Percentiles rank a stretch among this genome's conserved stretches.
Evolutionary conservation across 2,329 filamentous ascomycete species (phyloP).

Genomic region (Pyrenophora teres): DNA sequence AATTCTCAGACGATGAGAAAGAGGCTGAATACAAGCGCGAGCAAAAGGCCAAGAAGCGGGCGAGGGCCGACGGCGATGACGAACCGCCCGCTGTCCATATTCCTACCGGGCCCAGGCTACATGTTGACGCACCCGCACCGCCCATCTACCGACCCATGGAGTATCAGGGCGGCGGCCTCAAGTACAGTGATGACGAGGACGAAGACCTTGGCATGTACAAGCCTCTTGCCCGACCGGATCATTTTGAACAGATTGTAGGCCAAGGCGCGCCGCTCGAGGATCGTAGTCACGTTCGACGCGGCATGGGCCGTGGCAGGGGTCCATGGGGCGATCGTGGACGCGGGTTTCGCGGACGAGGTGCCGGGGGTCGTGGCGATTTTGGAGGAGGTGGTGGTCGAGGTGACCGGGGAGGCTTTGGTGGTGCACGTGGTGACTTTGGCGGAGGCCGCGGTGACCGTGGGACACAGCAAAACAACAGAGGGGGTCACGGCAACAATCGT

Average conservation of each 20-base stretch:
- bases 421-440: constrained; percentile 20
- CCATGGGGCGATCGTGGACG: constrained; percentile 45
- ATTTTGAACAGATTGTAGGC: constrained; percentile 53
- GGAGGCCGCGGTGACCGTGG: constrained; percentile 28
- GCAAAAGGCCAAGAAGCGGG: constrained; percentile 63
- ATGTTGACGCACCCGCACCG: constrained; percentile 23
- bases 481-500: constrained; percentile 20
- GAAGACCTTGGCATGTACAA: constrained; percentile 54
- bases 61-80: constrained; percentile 37
- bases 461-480: constrained; percentile 34
- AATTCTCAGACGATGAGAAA: constrained; percentile 96
- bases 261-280: constrained; percentile 46
- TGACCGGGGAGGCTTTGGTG: constrained; percentile 19
- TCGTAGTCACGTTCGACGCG: constrained; percentile 44
- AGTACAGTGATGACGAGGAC: constrained; percentile 53
- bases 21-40: constrained; percentile 75
- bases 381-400: constrained; percentile 30
- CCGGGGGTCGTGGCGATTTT: constrained; percentile 35
- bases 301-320: constrained; percentile 40
- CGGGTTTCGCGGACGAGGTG: constrained; percentile 43
- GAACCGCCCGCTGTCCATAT: constrained; percentile 27
- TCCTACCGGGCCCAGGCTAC: constrained; percentile 27
- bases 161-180: constrained; percentile 45
- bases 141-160: constrained; percentile 28
- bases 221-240: constrained; percentile 53